These are phyloP conservation scores for Arabidopsis lyrata DNA, from an alignment of 441 rosid genomes.

Conservation along the genomic window DNA sequence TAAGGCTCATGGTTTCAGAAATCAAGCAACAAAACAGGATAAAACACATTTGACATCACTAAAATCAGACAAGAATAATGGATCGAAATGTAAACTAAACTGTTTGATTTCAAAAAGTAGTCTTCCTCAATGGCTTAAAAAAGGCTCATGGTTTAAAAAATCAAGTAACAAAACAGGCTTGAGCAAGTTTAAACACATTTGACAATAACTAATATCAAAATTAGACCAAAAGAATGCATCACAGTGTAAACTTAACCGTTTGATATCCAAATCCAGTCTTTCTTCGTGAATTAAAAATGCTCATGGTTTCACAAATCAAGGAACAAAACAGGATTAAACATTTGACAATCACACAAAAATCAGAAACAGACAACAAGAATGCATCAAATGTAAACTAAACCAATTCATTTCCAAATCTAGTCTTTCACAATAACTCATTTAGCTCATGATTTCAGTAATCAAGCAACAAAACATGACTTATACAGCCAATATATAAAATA, in stretches of 20 bases:
- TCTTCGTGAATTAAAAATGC: too few relatives aligned
- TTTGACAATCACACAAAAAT: background rate
- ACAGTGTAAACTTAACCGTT: background rate
- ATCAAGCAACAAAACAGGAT: background rate
- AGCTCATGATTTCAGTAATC: too few relatives aligned
- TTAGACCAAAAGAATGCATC: background rate
- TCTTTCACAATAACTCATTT: too few relatives aligned
- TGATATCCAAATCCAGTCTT: background rate
- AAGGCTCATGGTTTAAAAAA: background rate
- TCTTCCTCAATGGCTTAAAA: constrained; percentile 1
- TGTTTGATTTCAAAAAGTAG: background rate
- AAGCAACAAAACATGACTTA: too few relatives aligned
- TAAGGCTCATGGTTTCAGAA: background rate
- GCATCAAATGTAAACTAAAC: too few relatives aligned
- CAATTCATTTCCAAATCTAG: too few relatives aligned
- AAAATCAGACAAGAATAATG: background rate
- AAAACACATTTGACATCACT: constrained; percentile 10
- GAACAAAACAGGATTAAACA: too few relatives aligned
- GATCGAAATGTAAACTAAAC: background rate
- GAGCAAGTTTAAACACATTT: background rate
- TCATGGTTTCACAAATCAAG: too few relatives aligned
- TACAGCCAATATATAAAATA: background rate
- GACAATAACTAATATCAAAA: background rate
- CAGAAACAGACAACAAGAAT: too few relatives aligned
- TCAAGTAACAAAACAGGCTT: background rate